Evolutionary conservation across 345 rosid species (phyloP).

Genomic region (Abelmoschus esculentus): DNA sequence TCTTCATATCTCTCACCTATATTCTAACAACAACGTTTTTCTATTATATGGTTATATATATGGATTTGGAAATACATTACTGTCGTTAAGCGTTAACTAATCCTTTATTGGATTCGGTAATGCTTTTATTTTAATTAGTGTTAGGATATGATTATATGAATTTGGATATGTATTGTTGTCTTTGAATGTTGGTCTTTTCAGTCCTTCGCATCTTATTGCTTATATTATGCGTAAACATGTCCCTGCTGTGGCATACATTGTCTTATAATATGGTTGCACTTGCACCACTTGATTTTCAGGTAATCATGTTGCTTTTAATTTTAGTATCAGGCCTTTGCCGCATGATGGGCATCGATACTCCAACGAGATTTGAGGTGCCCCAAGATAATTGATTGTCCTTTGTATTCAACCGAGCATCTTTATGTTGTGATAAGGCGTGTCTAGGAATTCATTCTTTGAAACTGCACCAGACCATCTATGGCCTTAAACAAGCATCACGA

Average conservation of each 20-base stretch:
- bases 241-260: not conserved
- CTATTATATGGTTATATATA: not conserved
- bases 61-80: not conserved
- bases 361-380: constrained; percentile 84
- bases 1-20: not conserved
- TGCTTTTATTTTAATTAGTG: not conserved
- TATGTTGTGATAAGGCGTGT: constrained; percentile 3
- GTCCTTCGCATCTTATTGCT: not conserved
- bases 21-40: not conserved
- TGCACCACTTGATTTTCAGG: constrained; percentile 44
- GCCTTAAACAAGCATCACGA: not conserved
- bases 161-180: not conserved
- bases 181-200: not conserved
- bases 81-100: not conserved
- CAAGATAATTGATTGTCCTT: constrained; percentile 56
- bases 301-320: constrained; percentile 73
- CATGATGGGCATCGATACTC: constrained; percentile 97
- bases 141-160: not conserved
- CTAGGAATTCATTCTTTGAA: not conserved
- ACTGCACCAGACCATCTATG: not conserved
- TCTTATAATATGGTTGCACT: constrained; percentile 24
- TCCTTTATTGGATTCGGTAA: not conserved
- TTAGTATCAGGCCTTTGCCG: constrained; percentile 89
- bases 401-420: constrained; percentile 14
- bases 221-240: not conserved